Conservation (phyloP, 2,329 filamentous ascomycete genomes). For the Parafenestella ontariensis region DNA sequence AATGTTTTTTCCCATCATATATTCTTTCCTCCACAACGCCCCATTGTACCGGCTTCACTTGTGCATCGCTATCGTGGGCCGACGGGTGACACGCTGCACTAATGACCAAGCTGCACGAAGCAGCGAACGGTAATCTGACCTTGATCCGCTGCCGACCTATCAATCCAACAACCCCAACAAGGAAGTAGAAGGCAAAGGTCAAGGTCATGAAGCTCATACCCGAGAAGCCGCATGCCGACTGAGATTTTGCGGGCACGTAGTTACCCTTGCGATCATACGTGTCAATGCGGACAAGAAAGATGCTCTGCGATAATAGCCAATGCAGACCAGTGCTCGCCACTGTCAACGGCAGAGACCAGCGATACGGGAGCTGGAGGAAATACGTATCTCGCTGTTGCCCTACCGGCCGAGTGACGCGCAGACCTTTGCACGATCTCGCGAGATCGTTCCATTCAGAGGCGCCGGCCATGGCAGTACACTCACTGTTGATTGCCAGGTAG, state of each 20-base stretch:
- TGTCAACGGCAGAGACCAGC: not conserved
- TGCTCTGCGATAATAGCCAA: not conserved
- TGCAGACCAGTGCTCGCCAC: not conserved
- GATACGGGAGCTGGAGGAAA: not conserved
- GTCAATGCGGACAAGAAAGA: conserved; percentile 27
- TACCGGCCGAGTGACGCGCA: conserved; percentile 46
- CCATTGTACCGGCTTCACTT: conserved; percentile 27
- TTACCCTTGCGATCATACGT: too few species aligned
- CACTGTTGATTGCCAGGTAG: conserved; percentile 53
- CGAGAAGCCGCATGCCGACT: conserved; percentile 7
- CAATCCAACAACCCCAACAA: too few species aligned
- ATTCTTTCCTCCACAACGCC: conserved; percentile 15
- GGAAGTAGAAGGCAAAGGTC: conserved; percentile 33
- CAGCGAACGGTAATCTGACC: conserved; percentile 78
- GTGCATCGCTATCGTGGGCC: conserved; percentile 11
- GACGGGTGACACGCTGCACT: too few species aligned
- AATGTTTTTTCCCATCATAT: conserved; percentile 12
- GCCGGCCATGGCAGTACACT: conserved; percentile 56
- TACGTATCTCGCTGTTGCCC: conserved; percentile 29
- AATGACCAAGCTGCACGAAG: conserved; percentile 35
- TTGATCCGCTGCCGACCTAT: conserved; percentile 75
- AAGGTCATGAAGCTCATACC: conserved; percentile 1
- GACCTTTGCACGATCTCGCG: conserved; percentile 33
- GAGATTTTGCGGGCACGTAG: too few species aligned
- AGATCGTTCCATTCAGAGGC: conserved; percentile 57